Percentiles rank a stretch among this genome's conserved stretches.
These are phyloP conservation scores for Smallanthus sonchifolius DNA, from an alignment of 129 eudicot species.

Conservation along the genomic window DNA sequence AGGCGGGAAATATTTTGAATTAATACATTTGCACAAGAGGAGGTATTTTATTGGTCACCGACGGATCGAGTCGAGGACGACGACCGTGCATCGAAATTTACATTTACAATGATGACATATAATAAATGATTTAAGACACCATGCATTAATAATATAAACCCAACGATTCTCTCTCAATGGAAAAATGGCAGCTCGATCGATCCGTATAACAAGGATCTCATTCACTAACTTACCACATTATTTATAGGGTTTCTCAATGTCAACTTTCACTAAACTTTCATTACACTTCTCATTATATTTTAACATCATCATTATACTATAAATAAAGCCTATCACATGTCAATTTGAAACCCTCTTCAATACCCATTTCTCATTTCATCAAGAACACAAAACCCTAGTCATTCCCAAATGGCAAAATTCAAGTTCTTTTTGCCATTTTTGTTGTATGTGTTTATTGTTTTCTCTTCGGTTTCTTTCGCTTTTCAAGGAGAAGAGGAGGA, in stretches of 20 bases:
- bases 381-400: constrained; percentile 3
- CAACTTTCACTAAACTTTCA: constrained; percentile 36
- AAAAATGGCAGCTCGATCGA: constrained; percentile 38
- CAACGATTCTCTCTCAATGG: constrained; percentile 37
- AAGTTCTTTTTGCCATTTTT: constrained; percentile 18
- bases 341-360: constrained; percentile 16
- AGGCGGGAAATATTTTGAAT: no score
- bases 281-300: constrained; percentile 12
- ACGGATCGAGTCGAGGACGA: constrained; percentile 6
- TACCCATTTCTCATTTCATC: constrained; percentile 3
- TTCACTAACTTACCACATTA: constrained; percentile 22
- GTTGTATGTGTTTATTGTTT: constrained; percentile 14
- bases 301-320: constrained; percentile 14
- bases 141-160: constrained; percentile 24
- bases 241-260: constrained; percentile 39
- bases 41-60: constrained; percentile 11
- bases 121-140: constrained; percentile 14
- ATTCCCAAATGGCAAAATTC: constrained; percentile 22
- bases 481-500: constrained; percentile 19
- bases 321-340: constrained; percentile 24
- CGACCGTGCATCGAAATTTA: constrained; percentile 18
- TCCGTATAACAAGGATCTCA: constrained; percentile 45
- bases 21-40: no score
- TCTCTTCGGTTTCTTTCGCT: constrained; percentile 13
- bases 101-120: constrained; percentile 25